Percentiles rank a stretch among this genome's conserved stretches.
Evolutionary conservation across 2,329 filamentous ascomycete genomes (phyloP).

Genomic region (Aspergillus fijiensis): DNA sequence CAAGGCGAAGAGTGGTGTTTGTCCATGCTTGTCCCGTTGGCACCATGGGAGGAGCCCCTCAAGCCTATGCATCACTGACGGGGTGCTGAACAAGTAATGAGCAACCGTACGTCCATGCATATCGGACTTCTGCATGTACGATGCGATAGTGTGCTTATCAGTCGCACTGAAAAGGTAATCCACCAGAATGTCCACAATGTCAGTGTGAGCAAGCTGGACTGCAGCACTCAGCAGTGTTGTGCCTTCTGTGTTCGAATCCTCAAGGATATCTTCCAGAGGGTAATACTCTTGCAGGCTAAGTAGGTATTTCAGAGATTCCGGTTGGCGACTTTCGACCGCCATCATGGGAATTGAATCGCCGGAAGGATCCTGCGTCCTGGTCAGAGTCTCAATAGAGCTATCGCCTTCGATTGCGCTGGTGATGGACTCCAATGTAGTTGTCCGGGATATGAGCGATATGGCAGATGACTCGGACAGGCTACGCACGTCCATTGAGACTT

Average conservation of each 20-base stretch:
- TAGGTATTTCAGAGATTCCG: slow-evolving; percentile 74
- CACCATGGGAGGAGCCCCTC: slow-evolving; percentile 81
- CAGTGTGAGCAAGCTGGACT: slow-evolving; percentile 75
- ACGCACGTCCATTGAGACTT: slow-evolving; percentile 83
- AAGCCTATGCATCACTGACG: slow-evolving; percentile 72
- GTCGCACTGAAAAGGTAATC: slow-evolving; percentile 64
- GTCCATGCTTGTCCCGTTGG: slow-evolving; percentile 90
- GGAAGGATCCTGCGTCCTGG: slow-evolving; percentile 57
- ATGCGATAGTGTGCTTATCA: slow-evolving; percentile 56
- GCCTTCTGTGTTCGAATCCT: slow-evolving; percentile 85
- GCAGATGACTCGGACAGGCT: slow-evolving; percentile 86
- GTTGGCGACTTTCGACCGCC: slow-evolving; percentile 71
- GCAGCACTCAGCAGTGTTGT: slow-evolving; percentile 88
- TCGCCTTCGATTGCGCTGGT: slow-evolving; percentile 77
- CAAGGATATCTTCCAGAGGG: slow-evolving; percentile 66
- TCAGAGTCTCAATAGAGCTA: slow-evolving; percentile 69
- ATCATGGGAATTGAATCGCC: slow-evolving; percentile 90
- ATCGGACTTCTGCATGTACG: slow-evolving; percentile 76
- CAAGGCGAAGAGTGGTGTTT: slow-evolving; percentile 94
- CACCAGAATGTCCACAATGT: slow-evolving; percentile 73
- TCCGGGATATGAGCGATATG: slow-evolving; percentile 76
- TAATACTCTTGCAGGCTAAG: slow-evolving; percentile 76
- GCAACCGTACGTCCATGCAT: slow-evolving; percentile 82
- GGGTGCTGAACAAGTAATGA: slow-evolving; percentile 95
- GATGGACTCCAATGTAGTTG: slow-evolving; percentile 73